These are phyloP conservation scores for Microstegium vimineum DNA, from an alignment of 176 grass and related monocot species.

Conservation along the genomic window DNA sequence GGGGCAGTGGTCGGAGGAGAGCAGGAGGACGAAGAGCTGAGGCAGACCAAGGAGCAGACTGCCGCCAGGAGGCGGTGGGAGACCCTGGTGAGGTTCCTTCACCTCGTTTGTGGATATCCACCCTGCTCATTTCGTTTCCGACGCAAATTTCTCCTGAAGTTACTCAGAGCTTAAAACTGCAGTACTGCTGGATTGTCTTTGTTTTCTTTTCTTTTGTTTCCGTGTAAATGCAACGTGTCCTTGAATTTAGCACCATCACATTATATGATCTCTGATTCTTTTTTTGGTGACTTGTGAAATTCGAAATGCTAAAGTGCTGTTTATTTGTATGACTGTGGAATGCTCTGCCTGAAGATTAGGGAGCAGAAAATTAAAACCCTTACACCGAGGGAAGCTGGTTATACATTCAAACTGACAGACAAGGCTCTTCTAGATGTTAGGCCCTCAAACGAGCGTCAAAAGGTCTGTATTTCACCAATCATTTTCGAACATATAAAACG, in stretches of 20 bases:
- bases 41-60: slow-evolving; percentile 82
- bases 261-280: background rate
- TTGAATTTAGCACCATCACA: background rate
- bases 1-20: slow-evolving; percentile 51
- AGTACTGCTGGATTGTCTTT: background rate
- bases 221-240: background rate
- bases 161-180: background rate
- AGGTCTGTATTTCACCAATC: slow-evolving; percentile 37
- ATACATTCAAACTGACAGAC: slow-evolving; percentile 77
- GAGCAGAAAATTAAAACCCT: slow-evolving; percentile 95
- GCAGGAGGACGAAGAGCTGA: slow-evolving; percentile 64
- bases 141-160: background rate
- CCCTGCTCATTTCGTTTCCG: background rate
- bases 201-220: background rate
- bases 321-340: slow-evolving; percentile 9
- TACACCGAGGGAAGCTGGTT: slow-evolving; percentile 91
- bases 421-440: slow-evolving; percentile 90
- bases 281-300: background rate
- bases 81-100: slow-evolving; percentile 49
- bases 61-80: slow-evolving; percentile 94
- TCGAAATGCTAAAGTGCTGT: background rate
- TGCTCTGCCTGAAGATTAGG: slow-evolving; percentile 68
- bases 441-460: slow-evolving; percentile 73
- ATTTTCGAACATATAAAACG: background rate
- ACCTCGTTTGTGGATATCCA: background rate